A percentile compares a stretch with the other conserved stretches of the same genome.
Evolutionary conservation across 495 filamentous ascomycete genomes (phyloP).

Genomic region (Sporormia fimetaria): DNA sequence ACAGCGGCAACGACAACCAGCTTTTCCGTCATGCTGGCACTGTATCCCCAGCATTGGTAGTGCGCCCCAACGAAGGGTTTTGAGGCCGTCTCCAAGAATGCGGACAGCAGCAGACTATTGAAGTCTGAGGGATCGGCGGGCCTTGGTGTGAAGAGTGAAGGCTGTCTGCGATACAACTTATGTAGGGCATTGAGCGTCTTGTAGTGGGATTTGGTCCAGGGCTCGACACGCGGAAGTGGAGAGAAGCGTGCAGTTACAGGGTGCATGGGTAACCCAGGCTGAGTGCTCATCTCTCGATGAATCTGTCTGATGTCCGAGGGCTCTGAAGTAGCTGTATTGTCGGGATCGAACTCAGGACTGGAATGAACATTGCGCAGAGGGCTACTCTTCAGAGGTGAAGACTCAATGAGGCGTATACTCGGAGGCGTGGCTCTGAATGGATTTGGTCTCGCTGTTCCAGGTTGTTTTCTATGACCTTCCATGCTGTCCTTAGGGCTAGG

Average conservation of each 20-base stretch:
- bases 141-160: slow-evolving; percentile 17
- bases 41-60: slow-evolving; percentile 24
- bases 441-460: too few relatives aligned
- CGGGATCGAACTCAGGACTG: too few relatives aligned
- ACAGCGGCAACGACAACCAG: slow-evolving; percentile 21
- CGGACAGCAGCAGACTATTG: slow-evolving; percentile 20
- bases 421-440: too few relatives aligned
- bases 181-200: slow-evolving; percentile 25
- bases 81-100: slow-evolving; percentile 2
- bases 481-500: too few relatives aligned
- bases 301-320: slow-evolving; percentile 8
- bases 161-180: slow-evolving; percentile 18
- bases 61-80: slow-evolving; percentile 14
- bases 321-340: too few relatives aligned
- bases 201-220: slow-evolving; percentile 30
- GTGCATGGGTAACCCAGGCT: slow-evolving; percentile 11
- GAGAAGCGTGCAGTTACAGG: slow-evolving; percentile 7
- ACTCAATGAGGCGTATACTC: too few relatives aligned
- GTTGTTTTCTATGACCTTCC: too few relatives aligned
- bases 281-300: slow-evolving; percentile 11
- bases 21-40: slow-evolving; percentile 8
- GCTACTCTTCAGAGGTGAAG: too few relatives aligned
- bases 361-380: too few relatives aligned
- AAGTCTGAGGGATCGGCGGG: slow-evolving; percentile 4
- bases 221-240: slow-evolving; percentile 23